Conservation (phyloP, 495 filamentous ascomycete species). For the Acidomyces sp. region DNA sequence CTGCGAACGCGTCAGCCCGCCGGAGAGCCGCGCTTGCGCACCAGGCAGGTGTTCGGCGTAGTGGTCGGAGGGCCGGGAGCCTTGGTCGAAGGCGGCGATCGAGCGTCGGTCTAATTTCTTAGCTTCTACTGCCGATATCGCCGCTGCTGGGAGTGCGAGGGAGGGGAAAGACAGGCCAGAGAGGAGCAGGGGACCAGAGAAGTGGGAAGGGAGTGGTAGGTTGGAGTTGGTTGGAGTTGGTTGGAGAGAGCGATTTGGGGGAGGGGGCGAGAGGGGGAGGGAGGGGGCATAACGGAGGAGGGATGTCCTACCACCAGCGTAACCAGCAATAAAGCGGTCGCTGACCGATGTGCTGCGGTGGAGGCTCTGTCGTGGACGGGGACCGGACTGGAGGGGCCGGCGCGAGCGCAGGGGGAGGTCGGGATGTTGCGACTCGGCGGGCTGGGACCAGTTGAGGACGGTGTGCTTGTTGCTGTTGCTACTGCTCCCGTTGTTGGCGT, state of each 20-base stretch:
- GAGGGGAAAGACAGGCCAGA: too few relatives aligned
- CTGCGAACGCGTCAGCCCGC: constrained; percentile 12
- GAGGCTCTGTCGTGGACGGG: constrained; percentile 5
- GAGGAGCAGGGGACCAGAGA: too few relatives aligned
- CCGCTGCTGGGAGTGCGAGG: too few relatives aligned
- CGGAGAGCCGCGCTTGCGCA: constrained; percentile 3
- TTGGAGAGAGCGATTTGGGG: background rate
- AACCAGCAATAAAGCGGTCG: constrained; percentile 11
- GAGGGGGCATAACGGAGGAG: background rate
- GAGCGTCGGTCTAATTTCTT: constrained; percentile 10
- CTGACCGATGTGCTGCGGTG: constrained; percentile 9
- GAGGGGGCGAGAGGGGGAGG: background rate
- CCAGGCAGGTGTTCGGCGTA: constrained; percentile 4
- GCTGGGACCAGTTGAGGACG: too few relatives aligned
- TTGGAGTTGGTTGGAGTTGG: too few relatives aligned
- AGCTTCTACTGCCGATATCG: too few relatives aligned
- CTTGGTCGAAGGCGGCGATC: constrained; percentile 3
- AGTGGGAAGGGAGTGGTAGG: too few relatives aligned
- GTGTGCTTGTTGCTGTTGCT: background rate
- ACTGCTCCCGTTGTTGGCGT: too few relatives aligned
- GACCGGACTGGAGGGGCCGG: constrained; percentile 1
- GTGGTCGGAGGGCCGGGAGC: constrained; percentile 2
- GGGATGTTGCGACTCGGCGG: constrained; percentile 12
- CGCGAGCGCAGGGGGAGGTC: constrained; percentile 13
- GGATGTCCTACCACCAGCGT: constrained; percentile 9